These are phyloP conservation scores for Trichothecium roseum DNA, from an alignment of 2,329 filamentous ascomycete genomes.

Conservation along the genomic window DNA sequence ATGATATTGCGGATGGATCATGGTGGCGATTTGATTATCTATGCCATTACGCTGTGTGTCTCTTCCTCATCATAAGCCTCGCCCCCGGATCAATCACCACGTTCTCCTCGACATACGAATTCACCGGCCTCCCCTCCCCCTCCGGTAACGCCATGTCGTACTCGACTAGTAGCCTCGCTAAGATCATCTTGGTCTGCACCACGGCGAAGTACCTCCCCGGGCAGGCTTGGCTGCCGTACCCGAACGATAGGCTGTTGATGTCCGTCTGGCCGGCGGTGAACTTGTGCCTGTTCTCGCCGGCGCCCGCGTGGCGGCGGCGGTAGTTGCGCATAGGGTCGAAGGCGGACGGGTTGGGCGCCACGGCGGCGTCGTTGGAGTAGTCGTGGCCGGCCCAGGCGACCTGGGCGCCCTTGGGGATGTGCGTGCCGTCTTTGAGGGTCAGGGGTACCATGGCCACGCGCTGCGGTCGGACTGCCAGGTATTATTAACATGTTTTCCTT, in stretches of 20 bases:
- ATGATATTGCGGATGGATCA: too few relatives aligned
- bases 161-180: conserved; percentile 13
- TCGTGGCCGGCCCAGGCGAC: conserved; percentile 11
- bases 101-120: not conserved
- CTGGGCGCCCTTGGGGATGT: conserved; percentile 30
- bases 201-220: conserved; percentile 41
- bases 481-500: not conserved
- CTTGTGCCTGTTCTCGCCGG: not conserved
- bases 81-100: not conserved
- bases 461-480: conserved; percentile 6
- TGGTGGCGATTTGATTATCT: too few relatives aligned
- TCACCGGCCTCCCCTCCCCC: conserved; percentile 8
- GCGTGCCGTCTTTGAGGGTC: conserved; percentile 32
- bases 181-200: conserved; percentile 37
- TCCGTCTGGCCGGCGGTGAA: conserved; percentile 4
- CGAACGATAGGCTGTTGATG: conserved; percentile 36
- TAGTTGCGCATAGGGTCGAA: conserved; percentile 10
- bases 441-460: conserved; percentile 20
- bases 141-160: conserved; percentile 17
- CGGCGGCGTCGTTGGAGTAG: conserved; percentile 5
- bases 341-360: conserved; percentile 3
- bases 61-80: not conserved
- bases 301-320: conserved; percentile 3
- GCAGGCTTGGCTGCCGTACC: conserved; percentile 40
- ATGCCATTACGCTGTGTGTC: too few relatives aligned